A percentile compares a stretch with the other conserved stretches of the same genome.
Conservation (phyloP, 2,329 filamentous ascomycete species). For the Aureobasidium lini region DNA sequence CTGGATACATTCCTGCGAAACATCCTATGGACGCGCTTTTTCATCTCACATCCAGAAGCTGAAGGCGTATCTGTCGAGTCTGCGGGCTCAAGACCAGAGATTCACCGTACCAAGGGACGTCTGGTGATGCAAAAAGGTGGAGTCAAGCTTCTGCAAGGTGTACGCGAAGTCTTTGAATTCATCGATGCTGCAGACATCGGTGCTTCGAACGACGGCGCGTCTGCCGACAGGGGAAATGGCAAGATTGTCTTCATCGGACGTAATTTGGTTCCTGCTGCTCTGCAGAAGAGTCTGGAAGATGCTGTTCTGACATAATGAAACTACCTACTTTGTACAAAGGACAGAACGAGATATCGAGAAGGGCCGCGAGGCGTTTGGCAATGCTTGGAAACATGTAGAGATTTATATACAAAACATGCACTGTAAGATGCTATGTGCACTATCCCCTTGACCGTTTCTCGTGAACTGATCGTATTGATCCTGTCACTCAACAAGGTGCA, state of each 20-base stretch:
- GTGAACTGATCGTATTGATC: no score
- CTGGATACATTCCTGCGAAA: conserved; percentile 78
- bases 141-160: conserved; percentile 77
- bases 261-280: conserved; percentile 21
- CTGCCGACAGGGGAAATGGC: conserved; percentile 15
- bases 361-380: no score
- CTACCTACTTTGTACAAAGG: no score
- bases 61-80: background rate
- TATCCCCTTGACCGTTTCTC: no score
- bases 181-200: conserved; percentile 45
- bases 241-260: conserved; percentile 31
- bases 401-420: background rate
- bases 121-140: conserved; percentile 58
- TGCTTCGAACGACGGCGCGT: background rate
- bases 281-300: conserved; percentile 24
- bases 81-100: conserved; percentile 53
- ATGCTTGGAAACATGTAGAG: background rate
- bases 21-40: conserved; percentile 73
- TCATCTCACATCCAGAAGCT: conserved; percentile 30
- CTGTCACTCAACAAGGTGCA: no score
- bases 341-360: no score
- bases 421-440: no score
- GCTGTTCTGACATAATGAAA: background rate
- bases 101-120: conserved; percentile 82
- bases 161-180: conserved; percentile 89